phyloP scores from a whole-genome alignment of 371 early-diverging fungal species.

The Dinochytrium kinnereticum region DNA sequence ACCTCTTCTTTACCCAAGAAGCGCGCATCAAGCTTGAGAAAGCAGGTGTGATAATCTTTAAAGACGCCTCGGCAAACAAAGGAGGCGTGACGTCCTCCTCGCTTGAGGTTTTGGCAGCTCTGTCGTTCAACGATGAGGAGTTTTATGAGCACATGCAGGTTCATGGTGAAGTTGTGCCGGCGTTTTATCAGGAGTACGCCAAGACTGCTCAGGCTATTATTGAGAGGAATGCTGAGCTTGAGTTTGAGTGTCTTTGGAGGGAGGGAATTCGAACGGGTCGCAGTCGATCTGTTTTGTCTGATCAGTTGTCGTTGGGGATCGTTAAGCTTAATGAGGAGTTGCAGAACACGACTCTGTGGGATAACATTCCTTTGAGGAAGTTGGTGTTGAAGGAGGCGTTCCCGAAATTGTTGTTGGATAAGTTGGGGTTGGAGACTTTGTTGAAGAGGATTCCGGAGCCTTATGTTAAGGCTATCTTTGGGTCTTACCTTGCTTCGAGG shows the following conservation, averaged over 20 bases:
- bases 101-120: slow-evolving; percentile 94
- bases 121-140: slow-evolving; percentile 90
- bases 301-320: slow-evolving; percentile 91
- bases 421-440: slow-evolving; percentile 85
- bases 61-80: slow-evolving; percentile 98
- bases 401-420: slow-evolving; percentile 88
- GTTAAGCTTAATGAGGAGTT: slow-evolving; percentile 91
- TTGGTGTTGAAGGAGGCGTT: slow-evolving; percentile 89
- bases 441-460: slow-evolving; percentile 88
- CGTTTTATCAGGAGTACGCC: slow-evolving; percentile 90
- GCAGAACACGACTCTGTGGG: slow-evolving; percentile 91
- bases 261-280: slow-evolving; percentile 75
- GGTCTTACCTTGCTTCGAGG: slow-evolving; percentile 89
- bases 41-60: slow-evolving; percentile 92
- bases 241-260: slow-evolving; percentile 95
- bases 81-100: slow-evolving; percentile 98
- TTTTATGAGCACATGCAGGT: slow-evolving; percentile 92
- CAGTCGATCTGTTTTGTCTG: slow-evolving; percentile 86
- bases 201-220: slow-evolving; percentile 90
- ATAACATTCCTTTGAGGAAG: slow-evolving; percentile 81
- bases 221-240: slow-evolving; percentile 91
- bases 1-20: slow-evolving; percentile 97
- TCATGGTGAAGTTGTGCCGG: slow-evolving; percentile 50
- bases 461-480: slow-evolving; percentile 96
- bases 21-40: slow-evolving; percentile 95